Conservation (phyloP, 2,329 filamentous ascomycete species). For the Dryadomyces sulphureus region DNA sequence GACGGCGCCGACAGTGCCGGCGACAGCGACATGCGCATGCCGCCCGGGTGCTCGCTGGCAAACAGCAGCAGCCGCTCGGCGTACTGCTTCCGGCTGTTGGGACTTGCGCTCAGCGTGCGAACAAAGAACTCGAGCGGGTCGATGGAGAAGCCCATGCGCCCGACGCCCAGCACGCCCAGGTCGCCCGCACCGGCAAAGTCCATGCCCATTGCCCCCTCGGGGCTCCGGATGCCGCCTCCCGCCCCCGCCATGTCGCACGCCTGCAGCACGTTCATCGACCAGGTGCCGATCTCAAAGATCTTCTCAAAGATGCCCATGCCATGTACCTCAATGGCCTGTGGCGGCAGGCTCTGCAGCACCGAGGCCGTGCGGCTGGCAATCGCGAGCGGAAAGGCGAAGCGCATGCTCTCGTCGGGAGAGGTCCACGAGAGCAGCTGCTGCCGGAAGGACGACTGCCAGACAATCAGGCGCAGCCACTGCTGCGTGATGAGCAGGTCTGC, state of each 20-base stretch:
- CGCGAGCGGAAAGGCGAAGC: slow-evolving; percentile 44
- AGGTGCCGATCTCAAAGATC: slow-evolving; percentile 32
- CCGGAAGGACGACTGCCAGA: slow-evolving; percentile 58
- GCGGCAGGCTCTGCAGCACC: slow-evolving; percentile 25
- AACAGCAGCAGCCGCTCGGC: slow-evolving; percentile 27
- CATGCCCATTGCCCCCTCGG: slow-evolving; percentile 15
- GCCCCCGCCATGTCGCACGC: slow-evolving; percentile 17
- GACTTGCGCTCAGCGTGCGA: slow-evolving; percentile 26
- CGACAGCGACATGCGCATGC: slow-evolving; percentile 20
- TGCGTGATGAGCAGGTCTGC: slow-evolving; percentile 56
- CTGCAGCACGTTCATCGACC: slow-evolving; percentile 28
- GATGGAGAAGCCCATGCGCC: slow-evolving; percentile 18
- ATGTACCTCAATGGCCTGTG: slow-evolving; percentile 28
- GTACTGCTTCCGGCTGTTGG: slow-evolving; percentile 27
- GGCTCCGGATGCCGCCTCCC: slow-evolving; percentile 3
- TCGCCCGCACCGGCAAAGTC: slow-evolving; percentile 17
- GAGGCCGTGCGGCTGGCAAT: slow-evolving; percentile 43
- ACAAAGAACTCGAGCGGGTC: slow-evolving; percentile 30
- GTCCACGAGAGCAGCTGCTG: slow-evolving; percentile 48
- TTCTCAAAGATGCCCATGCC: slow-evolving; percentile 35
- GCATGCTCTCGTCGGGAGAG: slow-evolving; percentile 42
- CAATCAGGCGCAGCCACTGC: slow-evolving; percentile 54
- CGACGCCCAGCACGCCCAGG: slow-evolving; percentile 18
- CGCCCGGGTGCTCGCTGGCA: slow-evolving; percentile 23
- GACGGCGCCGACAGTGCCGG: slow-evolving; percentile 14